Conservation (phyloP, 345 rosid species). For the Ricinus communis region DNA sequence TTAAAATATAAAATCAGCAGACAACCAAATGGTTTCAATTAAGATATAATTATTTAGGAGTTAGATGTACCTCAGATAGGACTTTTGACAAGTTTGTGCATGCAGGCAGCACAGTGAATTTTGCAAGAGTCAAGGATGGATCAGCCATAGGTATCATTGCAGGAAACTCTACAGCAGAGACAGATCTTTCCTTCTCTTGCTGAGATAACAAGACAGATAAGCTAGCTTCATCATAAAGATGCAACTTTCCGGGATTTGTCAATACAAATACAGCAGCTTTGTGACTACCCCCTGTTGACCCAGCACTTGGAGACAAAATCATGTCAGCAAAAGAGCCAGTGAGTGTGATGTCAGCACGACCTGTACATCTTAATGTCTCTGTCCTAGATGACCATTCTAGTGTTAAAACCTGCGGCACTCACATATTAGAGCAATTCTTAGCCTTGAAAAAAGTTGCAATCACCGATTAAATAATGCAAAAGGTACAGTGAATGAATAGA, state of each 20-base stretch:
- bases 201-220: constrained; percentile 52
- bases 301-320: constrained; percentile 58
- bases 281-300: constrained; percentile 35
- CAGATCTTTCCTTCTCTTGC: constrained; percentile 41
- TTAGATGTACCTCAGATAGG: constrained; percentile 57
- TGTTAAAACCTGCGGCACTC: constrained; percentile 52
- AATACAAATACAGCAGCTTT: constrained; percentile 47
- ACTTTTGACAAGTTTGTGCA: constrained; percentile 41
- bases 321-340: constrained; percentile 80
- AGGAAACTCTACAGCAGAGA: constrained; percentile 53
- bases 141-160: constrained; percentile 55
- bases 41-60: not conserved
- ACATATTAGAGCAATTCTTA: constrained; percentile 8
- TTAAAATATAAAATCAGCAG: not conserved
- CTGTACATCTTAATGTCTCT: constrained; percentile 59
- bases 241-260: constrained; percentile 77
- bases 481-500: not conserved
- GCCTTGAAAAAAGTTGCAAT: not conserved
- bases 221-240: constrained; percentile 55
- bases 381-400: constrained; percentile 72
- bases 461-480: not conserved
- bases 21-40: constrained; percentile 11
- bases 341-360: constrained; percentile 66
- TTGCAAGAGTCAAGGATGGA: constrained; percentile 61
- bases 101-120: constrained; percentile 36